Evolutionary conservation across 1,284 basidiomycete genomes (phyloP).

Genomic region (Mycena citricolor): DNA sequence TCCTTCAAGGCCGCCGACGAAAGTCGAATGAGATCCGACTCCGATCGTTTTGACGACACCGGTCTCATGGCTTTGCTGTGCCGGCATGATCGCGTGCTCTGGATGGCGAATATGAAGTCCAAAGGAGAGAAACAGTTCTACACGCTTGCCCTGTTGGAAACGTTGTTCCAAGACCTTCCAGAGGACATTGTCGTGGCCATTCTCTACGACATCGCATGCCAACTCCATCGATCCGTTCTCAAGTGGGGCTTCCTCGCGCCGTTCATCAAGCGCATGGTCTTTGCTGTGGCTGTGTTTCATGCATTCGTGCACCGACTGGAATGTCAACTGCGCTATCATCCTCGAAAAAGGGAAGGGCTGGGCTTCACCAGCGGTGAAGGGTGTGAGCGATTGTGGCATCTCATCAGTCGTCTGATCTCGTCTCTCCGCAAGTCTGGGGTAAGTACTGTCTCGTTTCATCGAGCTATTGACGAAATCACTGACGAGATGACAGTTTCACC

Average conservation of each 20-base stretch:
- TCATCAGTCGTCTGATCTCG: slow-evolving; percentile 21
- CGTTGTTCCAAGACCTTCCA: slow-evolving; percentile 26
- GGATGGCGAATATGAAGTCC: slow-evolving; percentile 24
- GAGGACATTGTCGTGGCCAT: slow-evolving; percentile 15
- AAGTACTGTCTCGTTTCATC: neutral
- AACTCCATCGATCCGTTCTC: slow-evolving; percentile 17
- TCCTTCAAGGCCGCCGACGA: no score
- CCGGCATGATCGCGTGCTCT: slow-evolving; percentile 27
- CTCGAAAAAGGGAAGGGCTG: slow-evolving; percentile 24
- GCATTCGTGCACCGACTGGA: slow-evolving; percentile 32
- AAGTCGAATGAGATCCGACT: no score
- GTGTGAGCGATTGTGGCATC: slow-evolving; percentile 29
- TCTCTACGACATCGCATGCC: slow-evolving; percentile 29
- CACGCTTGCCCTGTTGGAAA: slow-evolving; percentile 11
- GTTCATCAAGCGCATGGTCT: slow-evolving; percentile 20
- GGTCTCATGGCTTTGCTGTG: slow-evolving; percentile 29
- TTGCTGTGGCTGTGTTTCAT: slow-evolving; percentile 30
- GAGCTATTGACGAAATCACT: neutral
- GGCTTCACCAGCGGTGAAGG: slow-evolving; percentile 31
- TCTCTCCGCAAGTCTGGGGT: slow-evolving; percentile 25
- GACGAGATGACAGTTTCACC: neutral
- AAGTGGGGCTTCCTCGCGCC: slow-evolving; percentile 25
- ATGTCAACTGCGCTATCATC: slow-evolving; percentile 27
- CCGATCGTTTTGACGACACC: slow-evolving; percentile 27
- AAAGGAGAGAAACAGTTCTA: slow-evolving; percentile 25